Evolutionary conservation across 2,329 filamentous ascomycete genomes (phyloP), one percentile per base, ranked within the genome.

Genomic region (Lecanoromycetidae sp.): DNA sequence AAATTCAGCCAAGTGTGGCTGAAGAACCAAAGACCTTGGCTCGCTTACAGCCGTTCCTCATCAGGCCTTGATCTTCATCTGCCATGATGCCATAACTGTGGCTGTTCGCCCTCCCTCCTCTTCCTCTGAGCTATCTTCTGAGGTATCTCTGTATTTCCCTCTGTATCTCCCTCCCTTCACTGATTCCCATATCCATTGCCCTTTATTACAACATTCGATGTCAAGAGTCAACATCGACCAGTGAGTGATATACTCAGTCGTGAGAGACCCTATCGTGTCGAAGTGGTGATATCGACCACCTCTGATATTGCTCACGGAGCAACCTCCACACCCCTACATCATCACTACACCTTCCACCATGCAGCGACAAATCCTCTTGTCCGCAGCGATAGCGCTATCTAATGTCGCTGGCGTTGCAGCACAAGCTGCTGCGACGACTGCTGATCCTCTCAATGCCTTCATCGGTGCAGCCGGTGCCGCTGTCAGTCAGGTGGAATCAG

Each of bases 391-490:
- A 33, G 10, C 29, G 5, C 29, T 43, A n/a, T 30, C 29, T 13
- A 25, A 22, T 8, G 40, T 26, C n/a, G 44, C 25, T 13, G 30
- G 19, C 32, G 44, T 46, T 22, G 44, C 44, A 12, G 44, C 35
- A 46, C 41, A 44, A 30, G 41, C 47, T 34, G 41, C 47, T 9
- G 38, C 25, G 9, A 45, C 47, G n/a, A 44, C 44, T 15, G 7
- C 40, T 8, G 39, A 46, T 40, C 52, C 45, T 44, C 40, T 53
- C 30, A 47, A 51, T 22, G 25, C 43, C 17, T 55, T 55, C 49
- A 53, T 55, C 32, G 51, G 43, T 8, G 52, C 46, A 34, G 52
- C 47, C 20, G 35, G 30, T 10, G 40, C 48, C n/a, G 51, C 43
- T 33, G 49, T 36, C 3, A 46, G 33, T 22, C 17, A 38, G 7